A percentile compares a stretch with the other conserved stretches of the same genome.
Evolutionary conservation across 2,329 filamentous ascomycete genomes (phyloP).

Genomic region (Sclerotinia minor): DNA sequence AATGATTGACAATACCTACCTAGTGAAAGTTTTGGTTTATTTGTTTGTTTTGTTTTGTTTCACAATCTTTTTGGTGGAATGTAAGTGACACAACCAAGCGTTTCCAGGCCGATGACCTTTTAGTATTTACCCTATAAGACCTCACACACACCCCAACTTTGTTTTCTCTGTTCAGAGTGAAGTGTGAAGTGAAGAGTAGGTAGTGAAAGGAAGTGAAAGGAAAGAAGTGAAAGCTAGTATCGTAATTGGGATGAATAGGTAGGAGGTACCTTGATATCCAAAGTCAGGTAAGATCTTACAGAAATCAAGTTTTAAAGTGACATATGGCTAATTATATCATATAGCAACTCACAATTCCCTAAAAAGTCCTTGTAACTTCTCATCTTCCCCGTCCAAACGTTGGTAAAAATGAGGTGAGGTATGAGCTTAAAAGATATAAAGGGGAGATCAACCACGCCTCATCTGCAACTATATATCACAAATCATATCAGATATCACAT

Average conservation of each 20-base stretch:
- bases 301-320: neutral
- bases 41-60: neutral
- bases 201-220: neutral
- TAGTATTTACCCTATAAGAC: neutral
- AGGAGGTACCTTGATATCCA: neutral
- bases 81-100: neutral
- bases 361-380: neutral
- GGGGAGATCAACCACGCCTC: no score
- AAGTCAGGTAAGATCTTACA: no score
- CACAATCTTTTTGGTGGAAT: constrained; percentile 8
- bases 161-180: no score
- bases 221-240: neutral
- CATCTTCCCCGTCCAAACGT: neutral
- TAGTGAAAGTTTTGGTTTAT: neutral
- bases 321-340: neutral
- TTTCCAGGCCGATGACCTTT: constrained; percentile 5
- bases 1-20: constrained; percentile 20
- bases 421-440: no score
- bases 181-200: no score
- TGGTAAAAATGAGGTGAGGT: neutral
- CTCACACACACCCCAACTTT: neutral
- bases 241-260: neutral
- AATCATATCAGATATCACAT: neutral
- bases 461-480: no score
- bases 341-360: neutral